phyloP scores from a whole-genome alignment of 257 asterid genomes.

The Solanum lycopersicoides region DNA sequence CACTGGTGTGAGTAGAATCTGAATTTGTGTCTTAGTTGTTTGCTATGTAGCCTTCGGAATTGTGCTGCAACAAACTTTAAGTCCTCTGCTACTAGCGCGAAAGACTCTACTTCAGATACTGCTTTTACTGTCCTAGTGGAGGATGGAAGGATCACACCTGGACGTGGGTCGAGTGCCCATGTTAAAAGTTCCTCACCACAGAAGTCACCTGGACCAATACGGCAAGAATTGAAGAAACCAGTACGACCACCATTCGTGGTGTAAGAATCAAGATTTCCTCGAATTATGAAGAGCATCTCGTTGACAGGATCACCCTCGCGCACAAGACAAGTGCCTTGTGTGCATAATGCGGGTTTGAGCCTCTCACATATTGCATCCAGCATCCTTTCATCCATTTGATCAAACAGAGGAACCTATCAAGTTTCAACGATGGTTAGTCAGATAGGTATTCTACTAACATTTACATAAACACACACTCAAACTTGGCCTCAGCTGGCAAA shows the following conservation, averaged over 20 bases:
- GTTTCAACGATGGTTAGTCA: background rate
- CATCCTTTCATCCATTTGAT: conserved; percentile 92
- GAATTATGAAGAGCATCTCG: conserved; percentile 81
- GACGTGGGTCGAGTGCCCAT: conserved; percentile 96
- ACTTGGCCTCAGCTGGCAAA: background rate
- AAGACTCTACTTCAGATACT: conserved; percentile 78
- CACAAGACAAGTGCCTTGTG: conserved; percentile 66
- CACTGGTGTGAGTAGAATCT: conserved; percentile 95
- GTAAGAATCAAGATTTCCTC: conserved; percentile 87
- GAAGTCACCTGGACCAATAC: conserved; percentile 82
- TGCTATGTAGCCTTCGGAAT: conserved; percentile 80
- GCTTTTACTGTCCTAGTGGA: conserved; percentile 90
- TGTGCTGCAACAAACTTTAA: conserved; percentile 78
- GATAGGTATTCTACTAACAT: background rate
- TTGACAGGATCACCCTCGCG: conserved; percentile 96
- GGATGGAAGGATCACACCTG: conserved; percentile 73
- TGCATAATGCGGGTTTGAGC: conserved; percentile 78
- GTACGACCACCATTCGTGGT: conserved; percentile 96
- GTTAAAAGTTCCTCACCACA: conserved; percentile 95
- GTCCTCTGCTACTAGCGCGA: conserved; percentile 79
- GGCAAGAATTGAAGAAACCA: conserved; percentile 85
- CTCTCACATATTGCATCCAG: conserved; percentile 92
- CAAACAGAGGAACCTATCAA: conserved; percentile 80
- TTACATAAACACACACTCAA: background rate
- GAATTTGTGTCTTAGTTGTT: conserved; percentile 80